Evolutionary conservation across 2,329 filamentous ascomycete species (phyloP), one percentile per base, ranked within the genome.

Genomic region (Verticillium tricorpus): DNA sequence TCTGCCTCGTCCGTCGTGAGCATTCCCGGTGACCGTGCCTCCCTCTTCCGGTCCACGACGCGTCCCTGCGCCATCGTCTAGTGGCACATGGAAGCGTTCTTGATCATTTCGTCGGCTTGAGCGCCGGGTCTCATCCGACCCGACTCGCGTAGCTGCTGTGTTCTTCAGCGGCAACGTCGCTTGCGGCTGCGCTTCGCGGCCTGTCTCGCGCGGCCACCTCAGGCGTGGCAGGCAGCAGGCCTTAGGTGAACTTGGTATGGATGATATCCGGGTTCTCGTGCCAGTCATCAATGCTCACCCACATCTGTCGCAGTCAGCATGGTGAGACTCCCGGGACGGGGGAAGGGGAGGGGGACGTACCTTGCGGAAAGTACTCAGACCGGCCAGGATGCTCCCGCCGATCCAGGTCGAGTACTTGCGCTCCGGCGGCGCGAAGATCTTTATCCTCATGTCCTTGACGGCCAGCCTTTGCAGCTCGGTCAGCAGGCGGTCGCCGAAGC

Each of bases 401-500:
- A 98, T 98, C 95, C 95, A 99, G 35, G 95, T 99, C 65, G 93
- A 97, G 81, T 98, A 99, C 78, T 98, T 97, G 68, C 95, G 86
- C 82, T 99, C 95, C 6, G 95, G 94, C 61, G 95, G 95, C 60
- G 95, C 95, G 80, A 96, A 97, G 73, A 99, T 99, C 83, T 97
- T 97, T 81, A 99, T 98, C 71, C 93, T 88, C 94, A 97, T 99
- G 75, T 99, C 95, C 82, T 97, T 97, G 69, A 98, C 93, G 12
- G 95, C 95, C 70, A 98, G 81, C 74, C 89, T 85, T 79, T 97
- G 95, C 67, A 98, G 90, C 79, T 99, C 95, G 68, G 91, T 88
- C 73, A 99, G 82, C 69, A 99, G 80, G 59, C 95, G 86, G 77
- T 98, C 95, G 61, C 94, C 94, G 73, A 99, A 99, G 55, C 95